Evolutionary conservation across 2,329 filamentous ascomycete species (phyloP).

Genomic region (Camillea tinctor): DNA sequence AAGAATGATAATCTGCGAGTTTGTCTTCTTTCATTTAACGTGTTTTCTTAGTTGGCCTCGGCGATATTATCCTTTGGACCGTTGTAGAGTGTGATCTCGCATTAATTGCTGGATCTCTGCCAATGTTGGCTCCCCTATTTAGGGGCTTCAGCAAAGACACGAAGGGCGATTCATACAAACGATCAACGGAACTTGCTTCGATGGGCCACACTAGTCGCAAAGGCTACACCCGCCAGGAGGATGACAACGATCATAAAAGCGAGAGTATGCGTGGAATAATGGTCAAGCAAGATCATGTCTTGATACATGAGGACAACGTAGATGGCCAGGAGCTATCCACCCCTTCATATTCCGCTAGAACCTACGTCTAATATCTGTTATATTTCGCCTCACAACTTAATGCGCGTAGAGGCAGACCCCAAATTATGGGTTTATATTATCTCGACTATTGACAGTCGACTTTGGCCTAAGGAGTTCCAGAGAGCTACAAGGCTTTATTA

Average conservation of each 20-base stretch:
- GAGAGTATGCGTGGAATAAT: background rate
- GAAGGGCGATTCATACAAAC: background rate
- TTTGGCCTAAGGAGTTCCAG: too few species aligned
- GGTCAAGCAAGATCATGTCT: background rate
- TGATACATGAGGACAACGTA: background rate
- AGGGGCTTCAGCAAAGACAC: background rate
- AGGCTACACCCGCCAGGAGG: background rate
- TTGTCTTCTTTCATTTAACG: background rate
- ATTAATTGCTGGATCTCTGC: constrained; percentile 14
- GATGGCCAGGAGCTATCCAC: background rate
- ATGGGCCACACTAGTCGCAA: background rate
- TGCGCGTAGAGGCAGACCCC: too few species aligned
- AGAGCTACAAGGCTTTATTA: too few species aligned
- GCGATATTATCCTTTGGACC: constrained; percentile 13
- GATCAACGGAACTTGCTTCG: background rate
- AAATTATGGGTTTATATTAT: too few species aligned
- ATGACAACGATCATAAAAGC: background rate
- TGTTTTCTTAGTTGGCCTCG: constrained; percentile 3
- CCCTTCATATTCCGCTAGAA: background rate
- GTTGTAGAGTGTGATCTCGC: constrained; percentile 12
- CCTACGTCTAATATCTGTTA: background rate
- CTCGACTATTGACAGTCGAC: too few species aligned
- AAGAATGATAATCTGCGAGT: background rate
- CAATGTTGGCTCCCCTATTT: constrained; percentile 12
- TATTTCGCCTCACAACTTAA: background rate